These are phyloP conservation scores for Filobasidium uniguttulatum DNA, from an alignment of 1,284 basidiomycete species.

Conservation along the genomic window DNA sequence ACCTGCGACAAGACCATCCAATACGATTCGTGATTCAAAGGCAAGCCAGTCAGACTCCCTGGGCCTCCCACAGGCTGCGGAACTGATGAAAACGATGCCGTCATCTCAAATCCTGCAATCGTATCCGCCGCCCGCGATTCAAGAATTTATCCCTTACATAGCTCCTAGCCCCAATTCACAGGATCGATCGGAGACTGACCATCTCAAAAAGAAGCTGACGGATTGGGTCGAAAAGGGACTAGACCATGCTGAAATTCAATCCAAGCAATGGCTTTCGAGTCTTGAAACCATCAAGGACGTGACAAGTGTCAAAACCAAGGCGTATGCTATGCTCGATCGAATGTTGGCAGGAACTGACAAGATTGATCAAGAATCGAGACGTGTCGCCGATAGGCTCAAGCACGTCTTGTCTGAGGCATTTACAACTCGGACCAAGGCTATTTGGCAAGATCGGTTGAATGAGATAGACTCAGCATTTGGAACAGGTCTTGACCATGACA, in stretches of 20 bases:
- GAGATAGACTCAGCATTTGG: conserved; percentile 10
- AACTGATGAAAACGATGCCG: conserved; percentile 30
- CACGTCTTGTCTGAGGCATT: conserved; percentile 27
- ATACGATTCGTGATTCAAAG: too few relatives aligned
- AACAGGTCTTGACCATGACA: background rate
- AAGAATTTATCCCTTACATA: conserved; percentile 30
- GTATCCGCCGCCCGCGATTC: conserved; percentile 30
- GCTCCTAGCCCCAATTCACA: conserved; percentile 22
- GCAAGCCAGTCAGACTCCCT: background rate
- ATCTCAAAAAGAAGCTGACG: conserved; percentile 19
- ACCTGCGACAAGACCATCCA: too few relatives aligned
- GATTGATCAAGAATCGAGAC: conserved; percentile 5
- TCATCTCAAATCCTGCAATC: conserved; percentile 35
- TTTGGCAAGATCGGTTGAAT: conserved; percentile 29
- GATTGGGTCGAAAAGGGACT: conserved; percentile 26
- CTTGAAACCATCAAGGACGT: conserved; percentile 28
- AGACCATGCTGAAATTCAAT: conserved; percentile 19
- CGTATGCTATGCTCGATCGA: conserved; percentile 17
- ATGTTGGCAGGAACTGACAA: conserved; percentile 2
- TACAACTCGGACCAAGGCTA: conserved; percentile 24
- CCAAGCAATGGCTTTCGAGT: conserved; percentile 24
- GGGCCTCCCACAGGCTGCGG: background rate
- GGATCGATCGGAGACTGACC: conserved; percentile 38
- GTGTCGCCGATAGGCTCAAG: too few relatives aligned
- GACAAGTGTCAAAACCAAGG: conserved; percentile 24